These are phyloP conservation scores for Ophiosphaerella herpotricha DNA, from an alignment of 2,329 filamentous ascomycete species.

Conservation along the genomic window DNA sequence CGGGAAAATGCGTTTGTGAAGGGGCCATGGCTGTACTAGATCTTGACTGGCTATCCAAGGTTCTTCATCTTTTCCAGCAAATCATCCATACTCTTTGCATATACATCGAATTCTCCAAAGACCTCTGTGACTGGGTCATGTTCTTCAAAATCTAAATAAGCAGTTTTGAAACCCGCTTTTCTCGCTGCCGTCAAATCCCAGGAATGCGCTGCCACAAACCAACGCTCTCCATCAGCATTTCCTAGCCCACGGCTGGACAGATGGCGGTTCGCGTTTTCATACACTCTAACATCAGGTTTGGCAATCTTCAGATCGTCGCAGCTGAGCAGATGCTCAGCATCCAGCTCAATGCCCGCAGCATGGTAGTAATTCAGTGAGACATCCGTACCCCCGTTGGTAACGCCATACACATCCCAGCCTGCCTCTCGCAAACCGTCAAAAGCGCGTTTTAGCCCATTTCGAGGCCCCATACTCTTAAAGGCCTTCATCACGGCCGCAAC, in stretches of 20 bases:
- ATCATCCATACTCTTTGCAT: constrained; percentile 27
- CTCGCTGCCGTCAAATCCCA: constrained; percentile 29
- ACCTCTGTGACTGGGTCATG: constrained; percentile 28
- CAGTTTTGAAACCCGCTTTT: constrained; percentile 29
- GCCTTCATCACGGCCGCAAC: constrained; percentile 24
- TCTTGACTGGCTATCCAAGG: not conserved
- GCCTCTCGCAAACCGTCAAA: constrained; percentile 24
- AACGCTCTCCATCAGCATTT: constrained; percentile 19
- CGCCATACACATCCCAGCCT: constrained; percentile 27
- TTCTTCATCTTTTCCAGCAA: constrained; percentile 24
- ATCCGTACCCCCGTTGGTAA: constrained; percentile 28
- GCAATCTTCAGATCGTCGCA: constrained; percentile 26
- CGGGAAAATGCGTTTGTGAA: constrained; percentile 13
- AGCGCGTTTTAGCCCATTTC: constrained; percentile 24
- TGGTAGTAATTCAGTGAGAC: constrained; percentile 24
- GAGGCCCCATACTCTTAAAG: constrained; percentile 25
- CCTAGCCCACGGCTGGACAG: constrained; percentile 10
- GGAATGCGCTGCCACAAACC: constrained; percentile 33
- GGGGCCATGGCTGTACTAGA: constrained; percentile 16
- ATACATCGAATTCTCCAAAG: constrained; percentile 32
- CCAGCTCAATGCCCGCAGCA: constrained; percentile 21
- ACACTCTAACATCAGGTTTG: constrained; percentile 28
- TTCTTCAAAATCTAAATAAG: constrained; percentile 31
- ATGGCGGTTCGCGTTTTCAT: constrained; percentile 23
- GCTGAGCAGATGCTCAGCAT: constrained; percentile 22